phyloP scores from a whole-genome alignment of 2,329 filamentous ascomycete genomes.

The Colletotrichum scovillei region DNA sequence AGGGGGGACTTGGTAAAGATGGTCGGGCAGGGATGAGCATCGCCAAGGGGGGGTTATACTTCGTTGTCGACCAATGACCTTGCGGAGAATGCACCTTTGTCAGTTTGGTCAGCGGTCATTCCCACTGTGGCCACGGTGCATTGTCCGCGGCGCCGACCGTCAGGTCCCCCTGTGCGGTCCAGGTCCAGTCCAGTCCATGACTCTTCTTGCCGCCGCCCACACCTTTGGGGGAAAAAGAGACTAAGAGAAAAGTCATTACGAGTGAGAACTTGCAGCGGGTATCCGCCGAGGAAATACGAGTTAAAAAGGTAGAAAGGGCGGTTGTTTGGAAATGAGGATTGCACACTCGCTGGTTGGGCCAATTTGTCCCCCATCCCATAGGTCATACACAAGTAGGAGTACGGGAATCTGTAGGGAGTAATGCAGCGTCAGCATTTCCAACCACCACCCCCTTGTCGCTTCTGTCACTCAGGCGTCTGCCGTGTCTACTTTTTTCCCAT shows the following conservation, averaged over 20 bases:
- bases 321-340: conserved; percentile 5
- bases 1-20: not conserved
- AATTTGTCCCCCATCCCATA: not conserved
- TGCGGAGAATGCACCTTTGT: conserved; percentile 19
- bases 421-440: conserved; percentile 24
- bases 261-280: not conserved
- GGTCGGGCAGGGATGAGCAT: not conserved
- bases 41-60: not conserved
- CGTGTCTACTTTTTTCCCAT: not conserved
- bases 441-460: not conserved
- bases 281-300: not conserved
- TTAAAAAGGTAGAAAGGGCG: not conserved
- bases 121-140: conserved; percentile 24
- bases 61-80: conserved; percentile 6
- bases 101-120: conserved; percentile 18
- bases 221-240: not conserved
- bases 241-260: not conserved
- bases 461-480: no score
- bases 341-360: conserved; percentile 19
- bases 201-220: not conserved
- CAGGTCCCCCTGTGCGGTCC: no score
- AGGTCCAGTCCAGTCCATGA: not conserved
- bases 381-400: no score
- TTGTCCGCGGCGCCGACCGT: no score
- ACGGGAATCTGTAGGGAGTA: not conserved